Conservation (phyloP, 192 early-diverging fungal genomes). For the Ambispora gerdemannii region DNA sequence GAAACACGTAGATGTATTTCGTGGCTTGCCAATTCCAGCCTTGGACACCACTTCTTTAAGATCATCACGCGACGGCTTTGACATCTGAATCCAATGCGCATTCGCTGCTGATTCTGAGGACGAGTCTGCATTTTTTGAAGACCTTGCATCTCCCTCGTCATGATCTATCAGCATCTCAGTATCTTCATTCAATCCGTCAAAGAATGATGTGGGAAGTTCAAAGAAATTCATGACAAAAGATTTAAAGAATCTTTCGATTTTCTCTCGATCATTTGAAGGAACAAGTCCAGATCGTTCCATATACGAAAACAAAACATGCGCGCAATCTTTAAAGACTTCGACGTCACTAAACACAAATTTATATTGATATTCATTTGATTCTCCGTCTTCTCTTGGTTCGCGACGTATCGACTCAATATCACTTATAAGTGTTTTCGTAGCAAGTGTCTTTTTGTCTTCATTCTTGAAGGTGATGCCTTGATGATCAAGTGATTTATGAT, state of each 20-base stretch:
- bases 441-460: conserved; percentile 77
- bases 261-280: conserved; percentile 61
- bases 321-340: conserved; percentile 74
- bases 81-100: conserved; percentile 36
- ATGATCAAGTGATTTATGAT: conserved; percentile 91
- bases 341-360: conserved; percentile 74
- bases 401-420: conserved; percentile 85
- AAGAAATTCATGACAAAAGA: conserved; percentile 73
- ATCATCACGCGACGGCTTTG: conserved; percentile 33
- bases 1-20: conserved; percentile 52
- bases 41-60: conserved; percentile 34
- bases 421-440: conserved; percentile 69
- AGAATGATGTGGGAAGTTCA: conserved; percentile 36
- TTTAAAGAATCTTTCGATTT: conserved; percentile 71
- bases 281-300: conserved; percentile 61
- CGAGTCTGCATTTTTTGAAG: conserved; percentile 34
- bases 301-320: conserved; percentile 68
- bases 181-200: conserved; percentile 51
- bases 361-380: conserved; percentile 66
- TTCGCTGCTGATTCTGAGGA: conserved; percentile 27
- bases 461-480: conserved; percentile 89
- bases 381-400: conserved; percentile 49
- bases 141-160: conserved; percentile 46
- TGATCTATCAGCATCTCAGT: conserved; percentile 48
- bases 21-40: conserved; percentile 40